Conservation (phyloP, 2,329 filamentous ascomycete genomes). For the Albophoma yamanashiensis region DNA sequence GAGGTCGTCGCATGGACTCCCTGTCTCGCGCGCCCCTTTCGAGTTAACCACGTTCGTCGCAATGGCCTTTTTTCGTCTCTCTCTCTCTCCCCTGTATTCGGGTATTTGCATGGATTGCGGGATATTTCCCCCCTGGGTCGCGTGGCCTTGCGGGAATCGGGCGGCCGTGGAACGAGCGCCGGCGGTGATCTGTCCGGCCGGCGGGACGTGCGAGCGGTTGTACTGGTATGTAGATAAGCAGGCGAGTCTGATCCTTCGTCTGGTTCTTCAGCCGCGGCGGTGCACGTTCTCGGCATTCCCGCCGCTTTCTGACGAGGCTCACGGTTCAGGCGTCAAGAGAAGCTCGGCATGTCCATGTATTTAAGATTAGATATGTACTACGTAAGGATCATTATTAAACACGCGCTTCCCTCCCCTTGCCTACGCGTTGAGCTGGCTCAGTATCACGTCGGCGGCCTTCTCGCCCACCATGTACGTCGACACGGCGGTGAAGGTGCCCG, state of each 20-base stretch:
- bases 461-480: slow-evolving; percentile 45
- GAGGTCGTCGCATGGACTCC: no score
- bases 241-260: not conserved
- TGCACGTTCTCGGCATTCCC: not conserved
- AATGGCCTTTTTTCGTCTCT: no score
- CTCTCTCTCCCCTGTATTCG: no score
- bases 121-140: not conserved
- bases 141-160: not conserved
- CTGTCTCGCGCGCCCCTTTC: no score
- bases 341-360: not conserved
- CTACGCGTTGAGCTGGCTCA: not conserved
- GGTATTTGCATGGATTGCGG: not conserved
- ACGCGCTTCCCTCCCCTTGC: not conserved
- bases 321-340: no score
- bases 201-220: not conserved
- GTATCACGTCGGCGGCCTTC: slow-evolving; percentile 32
- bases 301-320: not conserved
- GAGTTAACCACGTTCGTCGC: no score
- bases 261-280: not conserved
- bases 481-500: slow-evolving; percentile 36
- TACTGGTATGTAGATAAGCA: not conserved
- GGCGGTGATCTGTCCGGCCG: not conserved
- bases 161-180: not conserved
- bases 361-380: not conserved
- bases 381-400: not conserved